phyloP scores from a whole-genome alignment of 345 rosid species.

The Acer yangbiense region DNA sequence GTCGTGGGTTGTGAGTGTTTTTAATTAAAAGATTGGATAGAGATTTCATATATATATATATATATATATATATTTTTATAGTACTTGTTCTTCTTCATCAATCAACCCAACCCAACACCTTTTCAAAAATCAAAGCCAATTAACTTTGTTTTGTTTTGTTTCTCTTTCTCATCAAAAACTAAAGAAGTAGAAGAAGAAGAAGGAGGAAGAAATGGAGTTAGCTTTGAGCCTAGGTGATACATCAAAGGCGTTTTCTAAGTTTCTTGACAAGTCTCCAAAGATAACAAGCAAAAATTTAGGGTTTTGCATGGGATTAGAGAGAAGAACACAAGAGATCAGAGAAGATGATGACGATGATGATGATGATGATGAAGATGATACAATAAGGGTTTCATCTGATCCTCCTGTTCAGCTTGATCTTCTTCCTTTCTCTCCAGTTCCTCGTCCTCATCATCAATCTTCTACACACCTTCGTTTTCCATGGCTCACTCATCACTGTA shows the following conservation, averaged over 20 bases:
- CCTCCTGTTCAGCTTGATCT: constrained; percentile 73
- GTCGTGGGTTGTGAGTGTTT: constrained; percentile 13
- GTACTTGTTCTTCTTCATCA: not conserved
- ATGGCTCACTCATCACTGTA: constrained; percentile 68
- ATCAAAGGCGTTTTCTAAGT: constrained; percentile 62
- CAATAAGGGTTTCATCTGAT: constrained; percentile 42
- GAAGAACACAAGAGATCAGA: constrained; percentile 26
- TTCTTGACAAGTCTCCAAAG: constrained; percentile 51
- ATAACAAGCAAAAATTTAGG: constrained; percentile 51
- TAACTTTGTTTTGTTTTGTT: not conserved
- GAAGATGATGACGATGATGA: too few species aligned
- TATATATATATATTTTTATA: too few species aligned
- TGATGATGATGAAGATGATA: constrained; percentile 8
- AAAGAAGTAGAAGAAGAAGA: too few species aligned
- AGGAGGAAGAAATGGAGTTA: constrained; percentile 58
- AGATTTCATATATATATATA: not conserved
- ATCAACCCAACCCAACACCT: not conserved
- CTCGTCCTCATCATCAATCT: constrained; percentile 32
- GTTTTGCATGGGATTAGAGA: constrained; percentile 62
- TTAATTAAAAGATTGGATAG: constrained; percentile 11
- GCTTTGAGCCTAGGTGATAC: constrained; percentile 84
- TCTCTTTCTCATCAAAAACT: not conserved
- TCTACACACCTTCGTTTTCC: constrained; percentile 59
- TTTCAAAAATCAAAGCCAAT: not conserved
- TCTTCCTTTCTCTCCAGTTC: constrained; percentile 60